Base-by-base conservation (phyloP, 176 grass and related monocot species). In the Oryza nivara region DNA sequence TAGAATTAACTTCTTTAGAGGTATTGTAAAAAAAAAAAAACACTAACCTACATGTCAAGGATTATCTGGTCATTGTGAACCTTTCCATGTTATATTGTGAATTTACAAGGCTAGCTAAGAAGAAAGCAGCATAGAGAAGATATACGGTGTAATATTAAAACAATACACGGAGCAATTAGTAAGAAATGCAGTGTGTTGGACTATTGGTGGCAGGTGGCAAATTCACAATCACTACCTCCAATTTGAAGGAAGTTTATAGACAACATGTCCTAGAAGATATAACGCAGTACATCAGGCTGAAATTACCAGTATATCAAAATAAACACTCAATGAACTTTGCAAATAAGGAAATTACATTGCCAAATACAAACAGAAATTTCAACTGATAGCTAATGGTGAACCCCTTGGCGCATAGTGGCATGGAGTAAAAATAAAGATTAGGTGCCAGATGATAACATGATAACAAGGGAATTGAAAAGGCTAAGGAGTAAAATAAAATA, bases 401-500 rank as follows among this genome's bases (percentile, higher is more conserved):
- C 30, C 30, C 30, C 30, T 32, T 32, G 30, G 30, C 30, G 30
- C 5, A 9, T 44, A 11, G 10, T 44, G 10, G 10, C 43, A 61
- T 22, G 47, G 11, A 48, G 25, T 40, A 72, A 72, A 12, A 80
- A 77, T 34, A 67, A 48, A 45, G 23, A 82, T 76, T 65, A 44
- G 43, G 43, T 44, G 43, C 43, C 70, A 70, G 61, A 65, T 82
- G 73, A 1, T 77, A 82, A 82, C 25, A 47, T 82, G 73, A 1
- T 77, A 82, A 82, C 25, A 47, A 86, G 47, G 67, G 25, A 75
- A 58, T n/a, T 56, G 25, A 75, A 9, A 12, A 75, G 78, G 26
- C 35, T 48, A 46, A 43, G 48, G 35, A n/a, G 5, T 80, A 26
- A 88, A 65, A 49, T 4, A 70, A 80, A 36, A 6, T 8, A 58